These are phyloP conservation scores for Botrytis sinoallii DNA, from an alignment of 2,329 filamentous ascomycete species.

Conservation along the genomic window DNA sequence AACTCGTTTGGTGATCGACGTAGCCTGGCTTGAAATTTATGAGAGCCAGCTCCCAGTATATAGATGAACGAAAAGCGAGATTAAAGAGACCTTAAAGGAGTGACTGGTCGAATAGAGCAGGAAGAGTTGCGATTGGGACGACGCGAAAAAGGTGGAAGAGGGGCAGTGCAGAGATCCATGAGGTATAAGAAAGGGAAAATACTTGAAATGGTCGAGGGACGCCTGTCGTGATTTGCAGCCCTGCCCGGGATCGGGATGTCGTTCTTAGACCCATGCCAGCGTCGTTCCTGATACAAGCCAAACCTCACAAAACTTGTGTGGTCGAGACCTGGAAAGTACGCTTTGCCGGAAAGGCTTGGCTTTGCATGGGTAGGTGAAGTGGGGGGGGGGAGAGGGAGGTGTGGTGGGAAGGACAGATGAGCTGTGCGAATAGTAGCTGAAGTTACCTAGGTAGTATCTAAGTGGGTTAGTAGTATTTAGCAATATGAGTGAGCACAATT, in stretches of 20 bases:
- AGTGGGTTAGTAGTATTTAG: slow-evolving; percentile 3
- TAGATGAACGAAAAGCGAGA: slow-evolving; percentile 45
- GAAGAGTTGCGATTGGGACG: slow-evolving; percentile 45
- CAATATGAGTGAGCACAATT: slow-evolving; percentile 17
- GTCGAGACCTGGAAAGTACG: slow-evolving; percentile 32
- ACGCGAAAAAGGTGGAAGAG: slow-evolving; percentile 44
- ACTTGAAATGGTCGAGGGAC: slow-evolving; percentile 40
- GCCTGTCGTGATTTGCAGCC: slow-evolving; percentile 31
- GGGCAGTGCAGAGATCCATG: slow-evolving; percentile 49
- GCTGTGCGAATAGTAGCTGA: slow-evolving; percentile 19
- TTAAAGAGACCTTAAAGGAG: slow-evolving; percentile 48
- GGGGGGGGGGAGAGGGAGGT: slow-evolving; percentile 2
- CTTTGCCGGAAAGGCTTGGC: slow-evolving; percentile 31
- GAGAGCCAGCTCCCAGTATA: slow-evolving; percentile 57
- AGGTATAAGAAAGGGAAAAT: slow-evolving; percentile 51
- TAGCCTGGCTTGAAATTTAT: slow-evolving; percentile 43
- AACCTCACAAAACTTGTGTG: slow-evolving; percentile 35
- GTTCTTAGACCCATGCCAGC: slow-evolving; percentile 33
- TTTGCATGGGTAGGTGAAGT: slow-evolving; percentile 20
- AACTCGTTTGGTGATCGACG: slow-evolving; percentile 43
- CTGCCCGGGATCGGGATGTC: slow-evolving; percentile 37
- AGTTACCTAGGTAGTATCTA: slow-evolving; percentile 4
- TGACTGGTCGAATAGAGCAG: slow-evolving; percentile 46
- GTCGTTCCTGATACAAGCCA: slow-evolving; percentile 37
- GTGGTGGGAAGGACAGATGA: slow-evolving; percentile 7